phyloP scores from a whole-genome alignment of 345 rosid genomes.

The Rhodamnia rubescens region DNA sequence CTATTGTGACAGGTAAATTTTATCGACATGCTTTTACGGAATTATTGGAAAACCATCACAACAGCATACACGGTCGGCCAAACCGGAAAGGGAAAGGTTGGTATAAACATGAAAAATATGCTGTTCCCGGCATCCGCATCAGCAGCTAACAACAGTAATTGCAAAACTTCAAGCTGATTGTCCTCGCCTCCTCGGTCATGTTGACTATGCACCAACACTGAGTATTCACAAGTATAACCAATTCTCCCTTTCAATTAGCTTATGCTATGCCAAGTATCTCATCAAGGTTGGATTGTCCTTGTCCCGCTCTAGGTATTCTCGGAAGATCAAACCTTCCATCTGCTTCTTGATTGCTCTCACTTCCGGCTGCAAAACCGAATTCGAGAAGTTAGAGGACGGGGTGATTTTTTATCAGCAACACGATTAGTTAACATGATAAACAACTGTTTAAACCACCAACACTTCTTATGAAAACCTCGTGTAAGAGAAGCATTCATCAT shows the following conservation, averaged over 20 bases:
- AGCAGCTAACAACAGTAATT: background rate
- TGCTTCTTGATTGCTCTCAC: constrained; percentile 26
- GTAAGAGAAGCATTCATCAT: background rate
- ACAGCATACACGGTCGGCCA: background rate
- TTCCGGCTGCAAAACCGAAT: constrained; percentile 25
- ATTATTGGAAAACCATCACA: background rate
- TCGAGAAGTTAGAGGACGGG: background rate
- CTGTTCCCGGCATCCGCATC: background rate
- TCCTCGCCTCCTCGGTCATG: background rate
- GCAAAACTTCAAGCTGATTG: background rate
- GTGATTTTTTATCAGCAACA: background rate
- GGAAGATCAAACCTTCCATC: constrained; percentile 25
- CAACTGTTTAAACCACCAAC: background rate
- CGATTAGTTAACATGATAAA: background rate
- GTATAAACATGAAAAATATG: background rate
- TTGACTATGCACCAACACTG: background rate
- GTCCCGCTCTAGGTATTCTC: constrained; percentile 32
- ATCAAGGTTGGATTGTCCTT: constrained; percentile 15
- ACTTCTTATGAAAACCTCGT: background rate
- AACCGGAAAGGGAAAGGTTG: background rate
- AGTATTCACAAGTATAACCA: background rate
- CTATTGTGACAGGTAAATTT: background rate
- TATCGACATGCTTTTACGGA: background rate
- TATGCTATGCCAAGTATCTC: constrained; percentile 12
- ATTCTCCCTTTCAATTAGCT: background rate